Percentiles rank a stretch among this genome's conserved stretches.
These are phyloP conservation scores for Colletotrichum tofieldiae DNA, from an alignment of 2,329 filamentous ascomycete genomes.

Conservation along the genomic window DNA sequence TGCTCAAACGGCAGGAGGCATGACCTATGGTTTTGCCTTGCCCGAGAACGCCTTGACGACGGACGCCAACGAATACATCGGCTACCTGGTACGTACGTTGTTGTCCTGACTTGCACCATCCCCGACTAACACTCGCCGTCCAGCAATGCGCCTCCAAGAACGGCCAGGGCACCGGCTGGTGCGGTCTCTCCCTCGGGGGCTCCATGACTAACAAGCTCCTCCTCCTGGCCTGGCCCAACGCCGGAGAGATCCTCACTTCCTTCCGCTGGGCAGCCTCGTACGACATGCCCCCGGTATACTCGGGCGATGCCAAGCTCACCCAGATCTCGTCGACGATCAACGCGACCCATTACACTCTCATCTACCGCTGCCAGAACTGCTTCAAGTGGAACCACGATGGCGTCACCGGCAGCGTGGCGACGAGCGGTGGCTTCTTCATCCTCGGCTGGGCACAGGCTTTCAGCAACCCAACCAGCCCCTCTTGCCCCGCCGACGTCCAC, in stretches of 20 bases:
- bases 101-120: background rate
- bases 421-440: constrained; percentile 60
- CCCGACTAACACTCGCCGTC: constrained; percentile 25
- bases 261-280: constrained; percentile 74
- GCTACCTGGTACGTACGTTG: constrained; percentile 64
- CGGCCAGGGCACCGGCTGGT: constrained; percentile 68
- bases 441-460: constrained; percentile 72
- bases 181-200: constrained; percentile 70
- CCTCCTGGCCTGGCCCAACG: constrained; percentile 71
- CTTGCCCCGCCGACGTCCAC: constrained; percentile 60
- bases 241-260: constrained; percentile 68
- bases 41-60: constrained; percentile 63
- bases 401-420: constrained; percentile 59
- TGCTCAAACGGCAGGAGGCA: constrained; percentile 57
- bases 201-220: constrained; percentile 73
- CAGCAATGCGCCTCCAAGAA: constrained; percentile 63
- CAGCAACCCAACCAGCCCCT: constrained; percentile 57
- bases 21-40: constrained; percentile 70
- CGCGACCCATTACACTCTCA: constrained; percentile 71
- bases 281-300: constrained; percentile 70
- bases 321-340: constrained; percentile 73
- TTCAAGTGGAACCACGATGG: constrained; percentile 68
- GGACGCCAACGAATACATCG: constrained; percentile 71
- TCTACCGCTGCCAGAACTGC: constrained; percentile 77
- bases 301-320: constrained; percentile 73